A percentile compares a stretch with the other conserved stretches of the same genome.
Evolutionary conservation across 805 yeast genomes (phyloP).

Genomic region (Cyberlindnera americana): DNA sequence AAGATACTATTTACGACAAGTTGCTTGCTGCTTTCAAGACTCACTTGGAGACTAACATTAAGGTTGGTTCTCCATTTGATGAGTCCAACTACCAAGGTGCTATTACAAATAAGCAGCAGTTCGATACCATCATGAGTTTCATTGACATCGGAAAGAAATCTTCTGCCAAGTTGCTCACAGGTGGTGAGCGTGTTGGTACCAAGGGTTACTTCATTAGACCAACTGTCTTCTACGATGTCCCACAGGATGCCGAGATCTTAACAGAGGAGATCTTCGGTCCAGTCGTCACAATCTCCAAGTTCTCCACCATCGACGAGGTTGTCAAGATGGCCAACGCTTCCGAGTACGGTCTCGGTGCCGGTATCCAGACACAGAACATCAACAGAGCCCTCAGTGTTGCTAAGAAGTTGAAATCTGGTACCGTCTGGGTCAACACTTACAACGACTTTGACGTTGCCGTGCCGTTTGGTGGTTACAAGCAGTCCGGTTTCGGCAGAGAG

Average conservation of each 20-base stretch:
- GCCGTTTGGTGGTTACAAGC: constrained; percentile 81
- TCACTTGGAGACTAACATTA: constrained; percentile 51
- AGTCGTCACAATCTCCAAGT: constrained; percentile 67
- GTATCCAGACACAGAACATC: constrained; percentile 64
- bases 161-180: constrained; percentile 65
- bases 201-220: constrained; percentile 75
- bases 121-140: constrained; percentile 63
- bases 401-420: constrained; percentile 66
- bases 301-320: constrained; percentile 64
- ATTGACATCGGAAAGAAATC: constrained; percentile 63
- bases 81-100: constrained; percentile 71
- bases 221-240: constrained; percentile 68
- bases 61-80: constrained; percentile 76
- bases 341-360: constrained; percentile 78
- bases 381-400: constrained; percentile 62
- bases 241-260: constrained; percentile 57
- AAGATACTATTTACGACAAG: constrained; percentile 66
- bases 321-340: constrained; percentile 64
- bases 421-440: constrained; percentile 78
- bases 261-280: constrained; percentile 81
- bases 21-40: constrained; percentile 54
- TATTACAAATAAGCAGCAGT: constrained; percentile 67
- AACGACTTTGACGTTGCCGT: constrained; percentile 71
- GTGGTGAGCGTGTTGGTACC: constrained; percentile 62
- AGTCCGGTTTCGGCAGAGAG: constrained; percentile 83